Conservation (phyloP, 2,329 filamentous ascomycete genomes). For the Exophiala alcalophila region DNA sequence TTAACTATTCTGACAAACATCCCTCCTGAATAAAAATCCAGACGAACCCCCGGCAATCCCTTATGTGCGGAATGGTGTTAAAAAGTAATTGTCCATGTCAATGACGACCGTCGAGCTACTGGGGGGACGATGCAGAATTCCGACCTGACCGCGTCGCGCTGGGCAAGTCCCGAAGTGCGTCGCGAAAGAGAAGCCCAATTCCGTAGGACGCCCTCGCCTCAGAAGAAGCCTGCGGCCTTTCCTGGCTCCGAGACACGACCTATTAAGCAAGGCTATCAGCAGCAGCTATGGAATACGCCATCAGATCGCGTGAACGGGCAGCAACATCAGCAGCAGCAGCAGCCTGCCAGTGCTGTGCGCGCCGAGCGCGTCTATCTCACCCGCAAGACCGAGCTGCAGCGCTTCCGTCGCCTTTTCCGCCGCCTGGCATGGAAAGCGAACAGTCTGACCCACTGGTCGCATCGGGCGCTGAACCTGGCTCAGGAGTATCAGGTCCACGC, state of each 20-base stretch:
- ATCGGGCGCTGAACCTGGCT: slow-evolving; percentile 22
- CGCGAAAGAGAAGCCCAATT: slow-evolving; percentile 16
- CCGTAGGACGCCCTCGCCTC: slow-evolving; percentile 15
- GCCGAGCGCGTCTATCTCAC: slow-evolving; percentile 19
- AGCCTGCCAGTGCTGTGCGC: slow-evolving; percentile 10
- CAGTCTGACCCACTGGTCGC: slow-evolving; percentile 26
- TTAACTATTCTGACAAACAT: no score
- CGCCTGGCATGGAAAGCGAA: slow-evolving; percentile 26
- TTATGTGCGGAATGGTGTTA: no score
- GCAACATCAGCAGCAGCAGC: background rate
- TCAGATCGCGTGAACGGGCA: slow-evolving; percentile 3
- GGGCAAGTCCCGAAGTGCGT: slow-evolving; percentile 25
- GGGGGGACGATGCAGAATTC: slow-evolving; percentile 13
- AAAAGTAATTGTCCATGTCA: no score
- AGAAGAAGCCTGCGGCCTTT: background rate
- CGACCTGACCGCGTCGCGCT: slow-evolving; percentile 23
- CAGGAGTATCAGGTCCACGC: slow-evolving; percentile 17
- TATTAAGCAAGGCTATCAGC: no score
- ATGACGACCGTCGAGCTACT: no score
- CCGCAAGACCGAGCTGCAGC: slow-evolving; percentile 19
- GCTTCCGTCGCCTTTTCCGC: slow-evolving; percentile 23
- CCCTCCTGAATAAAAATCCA: no score
- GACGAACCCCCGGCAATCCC: no score
- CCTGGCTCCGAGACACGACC: no score
- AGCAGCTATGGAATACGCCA: no score